phyloP scores from a whole-genome alignment of 2,329 filamentous ascomycete genomes.

The Amylocarpus encephaloides region DNA sequence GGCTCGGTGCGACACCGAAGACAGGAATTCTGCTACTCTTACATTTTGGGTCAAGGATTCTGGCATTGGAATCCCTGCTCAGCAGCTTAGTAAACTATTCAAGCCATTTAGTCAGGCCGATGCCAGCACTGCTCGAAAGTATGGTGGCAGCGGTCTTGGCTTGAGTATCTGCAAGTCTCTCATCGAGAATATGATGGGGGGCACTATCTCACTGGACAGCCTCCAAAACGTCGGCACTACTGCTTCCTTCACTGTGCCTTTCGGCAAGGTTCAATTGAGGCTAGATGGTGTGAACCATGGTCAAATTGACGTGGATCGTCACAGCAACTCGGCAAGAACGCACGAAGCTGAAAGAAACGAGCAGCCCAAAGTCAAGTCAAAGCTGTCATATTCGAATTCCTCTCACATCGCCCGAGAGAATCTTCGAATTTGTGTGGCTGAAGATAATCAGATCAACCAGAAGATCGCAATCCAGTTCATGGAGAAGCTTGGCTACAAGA shows the following conservation, averaged over 20 bases:
- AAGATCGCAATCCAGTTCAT: conserved; percentile 91
- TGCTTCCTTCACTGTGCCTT: conserved; percentile 74
- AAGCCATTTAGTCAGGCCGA: conserved; percentile 91
- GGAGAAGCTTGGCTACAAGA: conserved; percentile 72
- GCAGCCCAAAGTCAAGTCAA: conserved; percentile 19
- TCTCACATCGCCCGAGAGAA: conserved; percentile 68
- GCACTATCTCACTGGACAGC: conserved; percentile 76
- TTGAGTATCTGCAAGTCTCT: conserved; percentile 92
- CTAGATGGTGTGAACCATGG: conserved; percentile 46
- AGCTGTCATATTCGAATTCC: conserved; percentile 55
- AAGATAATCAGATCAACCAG: conserved; percentile 93
- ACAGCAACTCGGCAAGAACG: conserved; percentile 36
- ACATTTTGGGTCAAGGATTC: conserved; percentile 86
- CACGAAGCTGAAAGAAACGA: conserved; percentile 36
- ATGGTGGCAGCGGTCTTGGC: conserved; percentile 84
- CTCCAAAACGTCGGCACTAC: conserved; percentile 64
- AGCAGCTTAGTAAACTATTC: conserved; percentile 80
- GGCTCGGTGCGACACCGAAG: conserved; percentile 66
- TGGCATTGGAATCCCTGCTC: conserved; percentile 80
- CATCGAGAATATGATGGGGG: conserved; percentile 87
- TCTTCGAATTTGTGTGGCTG: conserved; percentile 83
- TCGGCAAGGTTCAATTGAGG: conserved; percentile 70
- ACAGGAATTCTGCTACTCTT: conserved; percentile 62
- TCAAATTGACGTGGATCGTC: conserved; percentile 26
- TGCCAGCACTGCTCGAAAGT: conserved; percentile 81